Percentiles rank a stretch among this genome's conserved stretches.
These are phyloP conservation scores for Sporobolomyces phaffii DNA, from an alignment of 768 basidiomycete species.

Conservation along the genomic window DNA sequence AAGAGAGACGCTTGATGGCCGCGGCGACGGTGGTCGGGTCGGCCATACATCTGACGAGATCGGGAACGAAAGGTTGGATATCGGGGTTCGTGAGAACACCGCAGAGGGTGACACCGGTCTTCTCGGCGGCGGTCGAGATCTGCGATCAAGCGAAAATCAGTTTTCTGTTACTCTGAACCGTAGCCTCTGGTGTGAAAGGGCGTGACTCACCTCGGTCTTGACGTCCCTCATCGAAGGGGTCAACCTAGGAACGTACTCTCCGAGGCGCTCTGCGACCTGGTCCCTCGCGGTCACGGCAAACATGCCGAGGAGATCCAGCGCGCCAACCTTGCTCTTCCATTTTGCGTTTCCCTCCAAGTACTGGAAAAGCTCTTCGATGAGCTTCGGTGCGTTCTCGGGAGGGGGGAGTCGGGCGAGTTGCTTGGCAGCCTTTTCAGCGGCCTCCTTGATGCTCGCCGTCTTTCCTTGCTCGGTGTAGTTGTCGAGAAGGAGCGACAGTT, in stretches of 20 bases:
- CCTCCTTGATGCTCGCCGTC: constrained; percentile 80
- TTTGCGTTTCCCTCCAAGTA: constrained; percentile 60
- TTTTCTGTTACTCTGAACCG: no score
- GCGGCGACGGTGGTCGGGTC: constrained; percentile 73
- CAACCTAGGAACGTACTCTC: constrained; percentile 71
- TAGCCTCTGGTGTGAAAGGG: constrained; percentile 4
- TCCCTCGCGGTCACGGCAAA: constrained; percentile 37
- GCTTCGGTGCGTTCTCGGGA: constrained; percentile 65
- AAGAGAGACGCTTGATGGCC: constrained; percentile 91
- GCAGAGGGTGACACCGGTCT: constrained; percentile 84
- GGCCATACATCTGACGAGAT: constrained; percentile 89
- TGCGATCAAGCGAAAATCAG: constrained; percentile 42
- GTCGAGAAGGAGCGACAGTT: constrained; percentile 70
- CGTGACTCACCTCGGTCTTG: constrained; percentile 69
- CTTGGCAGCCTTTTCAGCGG: constrained; percentile 74
- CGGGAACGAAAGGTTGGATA: constrained; percentile 77
- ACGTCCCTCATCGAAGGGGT: constrained; percentile 94
- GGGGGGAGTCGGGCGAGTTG: constrained; percentile 76
- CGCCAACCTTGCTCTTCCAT: constrained; percentile 92
- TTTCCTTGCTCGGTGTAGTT: constrained; percentile 92
- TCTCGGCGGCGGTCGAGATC: constrained; percentile 79
- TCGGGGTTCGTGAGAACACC: constrained; percentile 88
- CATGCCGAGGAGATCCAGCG: constrained; percentile 64
- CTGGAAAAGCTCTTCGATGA: constrained; percentile 59
- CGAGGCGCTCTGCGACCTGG: constrained; percentile 80